Evolutionary conservation across 192 early-diverging fungal species (phyloP).

Genomic region (Backusella macrospora): DNA sequence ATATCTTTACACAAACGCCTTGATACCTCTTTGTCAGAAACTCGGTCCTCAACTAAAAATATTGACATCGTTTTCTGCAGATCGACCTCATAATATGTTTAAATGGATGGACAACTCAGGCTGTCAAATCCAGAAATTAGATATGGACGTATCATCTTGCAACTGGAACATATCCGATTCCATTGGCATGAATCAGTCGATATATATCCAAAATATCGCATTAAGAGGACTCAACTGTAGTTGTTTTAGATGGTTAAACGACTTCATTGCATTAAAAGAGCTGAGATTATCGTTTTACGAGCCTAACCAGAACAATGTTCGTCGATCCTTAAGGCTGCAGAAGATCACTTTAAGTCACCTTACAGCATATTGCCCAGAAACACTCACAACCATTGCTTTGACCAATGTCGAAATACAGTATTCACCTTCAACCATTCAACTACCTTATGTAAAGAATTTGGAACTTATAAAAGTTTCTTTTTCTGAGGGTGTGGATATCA

Average conservation of each 20-base stretch:
- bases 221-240: neutral
- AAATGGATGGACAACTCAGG: neutral
- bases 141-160: neutral
- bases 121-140: neutral
- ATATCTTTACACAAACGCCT: neutral
- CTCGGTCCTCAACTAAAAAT: neutral
- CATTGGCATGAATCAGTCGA: neutral
- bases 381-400: neutral
- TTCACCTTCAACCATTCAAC: neutral
- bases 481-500: neutral
- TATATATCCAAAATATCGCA: neutral
- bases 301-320: neutral
- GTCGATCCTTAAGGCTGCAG: neutral
- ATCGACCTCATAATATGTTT: neutral
- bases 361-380: neutral
- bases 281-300: neutral
- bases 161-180: neutral
- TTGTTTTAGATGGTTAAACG: neutral
- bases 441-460: neutral
- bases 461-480: neutral
- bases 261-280: neutral
- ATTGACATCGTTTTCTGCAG: neutral
- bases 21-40: constrained; percentile 1
- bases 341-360: neutral
- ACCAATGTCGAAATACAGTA: neutral